Evolutionary conservation across 2,329 filamentous ascomycete species (phyloP), one percentile per base, ranked within the genome.

Genomic region (Scytalidium lignicola): DNA sequence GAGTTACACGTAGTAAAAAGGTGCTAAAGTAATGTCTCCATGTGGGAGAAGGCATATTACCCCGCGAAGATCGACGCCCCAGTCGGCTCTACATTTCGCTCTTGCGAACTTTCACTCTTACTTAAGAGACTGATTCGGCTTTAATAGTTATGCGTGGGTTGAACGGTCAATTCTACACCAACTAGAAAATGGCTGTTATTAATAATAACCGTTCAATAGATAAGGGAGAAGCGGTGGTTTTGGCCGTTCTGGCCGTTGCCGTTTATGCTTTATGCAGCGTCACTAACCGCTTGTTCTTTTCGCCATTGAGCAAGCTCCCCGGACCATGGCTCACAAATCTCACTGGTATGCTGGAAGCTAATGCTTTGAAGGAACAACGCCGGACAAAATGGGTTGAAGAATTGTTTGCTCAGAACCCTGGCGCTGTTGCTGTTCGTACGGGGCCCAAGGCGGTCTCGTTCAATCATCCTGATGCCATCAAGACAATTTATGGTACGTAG

Each of bases 391-490:
- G 51, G 51, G 51, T 53, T 18, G 26, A 37, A n/a, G 23, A 41
- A 1, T 20, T 53, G 10, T 53, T 53, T 26, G 43, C 20, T 17
- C 15, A 49, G 26, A 48, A 53, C 26, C 48, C 48, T 19, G 51
- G 46, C 10, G 48, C 51, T 9, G 43, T 53, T 32, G 48, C 48
- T 17, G 41, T 53, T 7, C 45, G 51, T 2, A 53, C 51, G 4
- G 43, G 46, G 12, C 51, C 51, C 2, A 51, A 28, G 15, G 19
- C 52, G 22, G 47, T 54, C 8, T 54, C 52, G n/a, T 51, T 51
- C 47, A 50, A 51, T 17, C 48, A 54, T 37, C 49, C 51, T 21
- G 49, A 51, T 49, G 49, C 47, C 44, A 23, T 54, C 8, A 51
- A 54, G 43, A 49, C 49, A 39, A 51, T 54, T 20, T 54, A 21